Percentiles rank a stretch among this genome's conserved stretches.
phyloP scores from a whole-genome alignment of 495 filamentous ascomycete genomes.

The Usnea hakonensis region DNA sequence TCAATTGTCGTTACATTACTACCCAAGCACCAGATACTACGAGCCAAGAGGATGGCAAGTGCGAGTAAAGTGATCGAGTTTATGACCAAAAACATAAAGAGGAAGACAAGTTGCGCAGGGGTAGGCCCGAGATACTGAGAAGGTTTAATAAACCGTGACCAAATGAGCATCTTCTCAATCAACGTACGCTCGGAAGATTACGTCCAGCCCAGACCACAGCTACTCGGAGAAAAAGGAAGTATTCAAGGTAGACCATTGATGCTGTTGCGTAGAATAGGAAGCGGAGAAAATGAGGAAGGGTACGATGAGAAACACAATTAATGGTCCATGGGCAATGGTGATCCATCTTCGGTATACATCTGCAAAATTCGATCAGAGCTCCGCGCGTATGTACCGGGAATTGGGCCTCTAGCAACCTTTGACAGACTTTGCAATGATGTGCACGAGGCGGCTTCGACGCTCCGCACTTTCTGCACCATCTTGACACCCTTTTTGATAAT shows the following conservation, averaged over 20 bases:
- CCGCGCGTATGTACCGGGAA: not conserved
- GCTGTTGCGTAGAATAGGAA: slow-evolving; percentile 73
- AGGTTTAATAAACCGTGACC: not conserved
- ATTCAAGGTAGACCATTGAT: slow-evolving; percentile 57
- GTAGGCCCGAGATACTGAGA: slow-evolving; percentile 69
- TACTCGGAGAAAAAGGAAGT: slow-evolving; percentile 50
- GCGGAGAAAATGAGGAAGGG: slow-evolving; percentile 83
- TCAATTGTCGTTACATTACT: slow-evolving; percentile 81
- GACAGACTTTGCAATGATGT: slow-evolving; percentile 87
- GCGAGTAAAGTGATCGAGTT: slow-evolving; percentile 58
- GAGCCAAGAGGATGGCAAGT: slow-evolving; percentile 55
- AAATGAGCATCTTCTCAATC: not conserved
- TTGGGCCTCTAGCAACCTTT: slow-evolving; percentile 39
- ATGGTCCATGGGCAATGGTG: slow-evolving; percentile 96
- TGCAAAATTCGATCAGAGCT: slow-evolving; percentile 25
- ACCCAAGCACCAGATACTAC: slow-evolving; percentile 49
- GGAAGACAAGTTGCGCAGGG: slow-evolving; percentile 49
- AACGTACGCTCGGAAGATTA: slow-evolving; percentile 57
- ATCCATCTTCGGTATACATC: slow-evolving; percentile 95
- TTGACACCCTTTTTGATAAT: slow-evolving; percentile 29
- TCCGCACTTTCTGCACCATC: slow-evolving; percentile 85
- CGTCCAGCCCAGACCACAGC: slow-evolving; percentile 58
- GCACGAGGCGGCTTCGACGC: slow-evolving; percentile 75
- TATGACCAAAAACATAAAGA: slow-evolving; percentile 56
- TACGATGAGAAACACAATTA: slow-evolving; percentile 87